Base-by-base conservation (phyloP, 345 rosid species). In the Adansonia digitata region DNA sequence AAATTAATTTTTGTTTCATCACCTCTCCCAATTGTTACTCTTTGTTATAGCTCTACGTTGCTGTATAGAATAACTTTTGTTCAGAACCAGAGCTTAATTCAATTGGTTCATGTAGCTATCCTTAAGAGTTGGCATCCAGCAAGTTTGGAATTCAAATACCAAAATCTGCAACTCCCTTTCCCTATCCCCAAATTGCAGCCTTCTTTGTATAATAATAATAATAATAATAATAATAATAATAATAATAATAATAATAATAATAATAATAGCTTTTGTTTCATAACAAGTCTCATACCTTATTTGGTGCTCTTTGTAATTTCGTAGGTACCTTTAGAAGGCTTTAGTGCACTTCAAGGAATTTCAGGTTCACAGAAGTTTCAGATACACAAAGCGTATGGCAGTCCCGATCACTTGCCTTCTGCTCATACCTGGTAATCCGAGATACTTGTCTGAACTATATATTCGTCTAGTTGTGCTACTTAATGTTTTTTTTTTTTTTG, bases 361-460 rank as follows among this genome's bases (percentile, higher is more conserved):
- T 94, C 98, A 37, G 97, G 98, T 10, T 81, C 94, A 3, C 98
- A 94, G 71, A 94, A 91, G 86, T 94, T 94, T 73, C 98, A 94
- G 84, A 94, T 94, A 83, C 98, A 94, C 92, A 94, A 90, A 79
- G 98, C 98, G 18, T 94, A 94, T 75, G 98, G 98, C 78, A 91
- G 97, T 76, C 77, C 88, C 13, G 91, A 88, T 81, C 98, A 91
- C 79, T 85, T 94, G 80, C 97, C 98, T 51, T 94, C 98, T 13
- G 98, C 98, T 39, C 98, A 94, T 80, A 94, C 98, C 43, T 94
- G 98, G 98, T 94, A 84, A 37, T 42, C 29, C 69, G 57, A n/a
- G 15, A 10, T n/a, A 1, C 13, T 15, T 71, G 12, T 18, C 13
- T n/a, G 2, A 7, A 7, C 1, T 24, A 10, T 40, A 14, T 7